Conservation (phyloP, 352 stramenopile species). For the Albugo laibachii region DNA sequence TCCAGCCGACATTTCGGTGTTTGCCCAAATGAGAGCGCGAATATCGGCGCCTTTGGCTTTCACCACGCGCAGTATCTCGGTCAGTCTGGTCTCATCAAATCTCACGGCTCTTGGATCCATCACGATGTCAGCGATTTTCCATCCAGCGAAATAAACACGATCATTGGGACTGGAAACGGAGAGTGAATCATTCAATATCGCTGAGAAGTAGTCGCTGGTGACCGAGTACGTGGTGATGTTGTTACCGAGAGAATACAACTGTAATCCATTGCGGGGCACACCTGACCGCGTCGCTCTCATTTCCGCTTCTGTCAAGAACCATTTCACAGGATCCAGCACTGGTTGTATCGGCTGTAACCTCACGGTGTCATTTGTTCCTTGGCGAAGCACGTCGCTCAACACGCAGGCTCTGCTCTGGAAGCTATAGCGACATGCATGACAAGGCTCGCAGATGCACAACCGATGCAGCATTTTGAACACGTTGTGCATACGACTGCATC, state of each 20-base stretch:
- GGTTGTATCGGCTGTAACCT: constrained; percentile 12
- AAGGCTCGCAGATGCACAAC: constrained; percentile 5
- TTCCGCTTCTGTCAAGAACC: constrained; percentile 41
- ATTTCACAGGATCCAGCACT: constrained; percentile 20
- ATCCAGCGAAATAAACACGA: constrained; percentile 31
- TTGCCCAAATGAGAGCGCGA: constrained; percentile 40
- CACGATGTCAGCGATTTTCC: constrained; percentile 35
- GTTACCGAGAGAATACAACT: constrained; percentile 25
- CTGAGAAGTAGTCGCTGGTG: constrained; percentile 24
- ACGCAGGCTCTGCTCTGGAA: no score
- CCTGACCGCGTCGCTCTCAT: constrained; percentile 24
- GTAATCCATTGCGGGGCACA: constrained; percentile 18
- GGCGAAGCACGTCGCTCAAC: no score
- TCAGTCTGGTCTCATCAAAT: constrained; percentile 9
- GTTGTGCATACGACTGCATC: no score
- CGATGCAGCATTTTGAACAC: no score
- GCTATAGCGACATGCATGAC: constrained; percentile 1
- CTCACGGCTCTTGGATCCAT: constrained; percentile 17
- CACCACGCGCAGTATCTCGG: constrained; percentile 7
- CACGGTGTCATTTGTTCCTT: not conserved
- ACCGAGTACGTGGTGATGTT: constrained; percentile 18
- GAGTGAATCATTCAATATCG: constrained; percentile 24
- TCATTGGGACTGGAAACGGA: constrained; percentile 11
- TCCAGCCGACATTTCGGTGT: constrained; percentile 2
- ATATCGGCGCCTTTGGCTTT: constrained; percentile 20